Conservation (phyloP, 306 rosid genomes). For the Cyamopsis tetragonoloba region DNA sequence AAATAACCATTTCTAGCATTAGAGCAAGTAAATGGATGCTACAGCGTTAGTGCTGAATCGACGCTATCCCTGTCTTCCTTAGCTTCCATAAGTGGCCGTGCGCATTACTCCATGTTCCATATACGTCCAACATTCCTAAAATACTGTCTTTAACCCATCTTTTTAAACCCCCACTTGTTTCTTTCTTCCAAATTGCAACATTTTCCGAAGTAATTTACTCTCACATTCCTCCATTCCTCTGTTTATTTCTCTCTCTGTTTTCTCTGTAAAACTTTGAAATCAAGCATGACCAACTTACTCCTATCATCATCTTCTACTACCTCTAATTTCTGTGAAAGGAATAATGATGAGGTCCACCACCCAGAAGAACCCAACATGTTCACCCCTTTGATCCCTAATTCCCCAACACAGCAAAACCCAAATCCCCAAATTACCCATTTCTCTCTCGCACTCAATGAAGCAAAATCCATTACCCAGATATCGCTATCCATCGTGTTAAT, state of each 20-base stretch:
- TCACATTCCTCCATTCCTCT: too few relatives aligned
- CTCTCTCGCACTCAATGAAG: conserved; percentile 8
- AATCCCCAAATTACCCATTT: not conserved
- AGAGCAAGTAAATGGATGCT: not conserved
- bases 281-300: too few relatives aligned
- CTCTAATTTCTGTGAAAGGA: not conserved
- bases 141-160: not conserved
- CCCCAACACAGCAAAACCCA: conserved; percentile 3
- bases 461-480: conserved; percentile 25
- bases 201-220: not conserved
- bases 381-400: conserved; percentile 2
- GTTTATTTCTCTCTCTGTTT: not conserved
- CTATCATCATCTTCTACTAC: conserved; percentile 19
- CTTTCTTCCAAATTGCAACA: conserved; percentile 11
- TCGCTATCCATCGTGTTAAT: conserved; percentile 26
- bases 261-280: too few relatives aligned
- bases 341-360: conserved; percentile 10
- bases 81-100: not conserved
- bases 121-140: not conserved
- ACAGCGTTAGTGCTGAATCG: not conserved
- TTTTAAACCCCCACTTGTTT: not conserved
- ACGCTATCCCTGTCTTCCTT: not conserved
- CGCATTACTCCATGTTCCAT: not conserved
- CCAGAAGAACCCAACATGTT: not conserved
- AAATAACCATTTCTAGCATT: not conserved